Evolutionary conservation across 257 asterid genomes (phyloP).

Genomic region (Solanum chilense): DNA sequence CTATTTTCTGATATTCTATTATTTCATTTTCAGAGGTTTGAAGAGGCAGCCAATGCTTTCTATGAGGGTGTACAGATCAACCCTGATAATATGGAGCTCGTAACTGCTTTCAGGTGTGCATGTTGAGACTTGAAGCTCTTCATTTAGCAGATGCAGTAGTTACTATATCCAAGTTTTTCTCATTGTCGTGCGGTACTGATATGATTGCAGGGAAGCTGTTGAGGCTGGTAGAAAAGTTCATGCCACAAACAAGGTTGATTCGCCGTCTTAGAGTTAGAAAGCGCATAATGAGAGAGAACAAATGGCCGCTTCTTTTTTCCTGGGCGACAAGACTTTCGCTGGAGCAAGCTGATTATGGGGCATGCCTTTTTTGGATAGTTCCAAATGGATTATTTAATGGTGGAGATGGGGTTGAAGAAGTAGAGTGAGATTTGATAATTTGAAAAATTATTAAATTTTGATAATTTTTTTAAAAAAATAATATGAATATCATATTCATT

Average conservation of each 20-base stretch:
- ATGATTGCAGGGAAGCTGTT: slow-evolving; percentile 74
- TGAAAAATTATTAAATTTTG: too few species aligned
- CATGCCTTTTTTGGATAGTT: neutral
- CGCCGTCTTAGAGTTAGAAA: neutral
- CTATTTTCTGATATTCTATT: neutral
- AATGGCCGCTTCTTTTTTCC: neutral
- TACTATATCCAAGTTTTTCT: neutral
- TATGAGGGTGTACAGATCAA: slow-evolving; percentile 78
- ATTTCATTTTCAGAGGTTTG: slow-evolving; percentile 53
- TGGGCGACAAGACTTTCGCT: neutral
- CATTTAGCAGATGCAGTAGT: neutral
- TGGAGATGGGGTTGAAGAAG: too few species aligned
- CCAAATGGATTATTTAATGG: neutral
- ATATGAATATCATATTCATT: too few species aligned
- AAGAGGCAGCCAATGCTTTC: slow-evolving; percentile 92
- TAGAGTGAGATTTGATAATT: too few species aligned
- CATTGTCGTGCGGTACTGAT: neutral
- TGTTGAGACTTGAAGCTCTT: neutral
- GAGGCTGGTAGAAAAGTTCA: slow-evolving; percentile 75
- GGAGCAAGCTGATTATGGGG: neutral
- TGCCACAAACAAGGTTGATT: slow-evolving; percentile 10
- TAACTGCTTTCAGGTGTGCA: slow-evolving; percentile 72
- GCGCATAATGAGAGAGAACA: neutral
- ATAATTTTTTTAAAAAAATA: too few species aligned
- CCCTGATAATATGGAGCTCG: slow-evolving; percentile 92